A percentile compares a stretch with the other conserved stretches of the same genome.
Conservation (phyloP, 139 green algal species). For the Chlorokybus atmophyticus region DNA sequence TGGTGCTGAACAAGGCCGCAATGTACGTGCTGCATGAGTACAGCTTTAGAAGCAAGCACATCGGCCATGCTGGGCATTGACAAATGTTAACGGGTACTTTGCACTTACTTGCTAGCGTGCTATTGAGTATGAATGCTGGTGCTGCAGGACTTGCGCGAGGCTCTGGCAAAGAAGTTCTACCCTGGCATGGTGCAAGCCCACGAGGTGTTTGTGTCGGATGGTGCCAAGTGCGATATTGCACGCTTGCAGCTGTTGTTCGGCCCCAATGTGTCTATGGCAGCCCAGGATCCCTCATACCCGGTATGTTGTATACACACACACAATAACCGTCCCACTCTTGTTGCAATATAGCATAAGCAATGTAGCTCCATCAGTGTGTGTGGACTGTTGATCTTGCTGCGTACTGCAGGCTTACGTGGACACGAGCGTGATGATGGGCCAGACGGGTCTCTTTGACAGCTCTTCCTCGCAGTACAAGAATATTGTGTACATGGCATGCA, state of each 20-base stretch:
- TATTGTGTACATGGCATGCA: slow-evolving; percentile 91
- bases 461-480: slow-evolving; percentile 58
- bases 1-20: slow-evolving; percentile 82
- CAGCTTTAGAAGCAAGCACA: too few relatives aligned
- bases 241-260: slow-evolving; percentile 85
- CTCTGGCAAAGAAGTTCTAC: slow-evolving; percentile 73
- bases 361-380: too few relatives aligned
- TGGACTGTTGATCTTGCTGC: too few relatives aligned
- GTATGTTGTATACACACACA: slow-evolving; percentile 12
- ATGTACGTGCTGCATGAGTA: background rate
- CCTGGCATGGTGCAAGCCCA: slow-evolving; percentile 36
- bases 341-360: too few relatives aligned
- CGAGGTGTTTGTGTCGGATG: slow-evolving; percentile 95
- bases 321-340: background rate
- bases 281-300: slow-evolving; percentile 95
- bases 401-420: slow-evolving; percentile 83
- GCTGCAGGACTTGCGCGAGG: slow-evolving; percentile 60
- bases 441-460: slow-evolving; percentile 69
- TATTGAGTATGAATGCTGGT: too few relatives aligned
- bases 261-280: slow-evolving; percentile 24
- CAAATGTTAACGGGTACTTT: too few relatives aligned
- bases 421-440: slow-evolving; percentile 94
- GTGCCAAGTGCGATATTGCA: slow-evolving; percentile 97
- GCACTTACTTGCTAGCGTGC: too few relatives aligned
- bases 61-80: too few relatives aligned